Evolutionary conservation across 148 eudicot species (phyloP).

Genomic region (Talinum fruticosum): DNA sequence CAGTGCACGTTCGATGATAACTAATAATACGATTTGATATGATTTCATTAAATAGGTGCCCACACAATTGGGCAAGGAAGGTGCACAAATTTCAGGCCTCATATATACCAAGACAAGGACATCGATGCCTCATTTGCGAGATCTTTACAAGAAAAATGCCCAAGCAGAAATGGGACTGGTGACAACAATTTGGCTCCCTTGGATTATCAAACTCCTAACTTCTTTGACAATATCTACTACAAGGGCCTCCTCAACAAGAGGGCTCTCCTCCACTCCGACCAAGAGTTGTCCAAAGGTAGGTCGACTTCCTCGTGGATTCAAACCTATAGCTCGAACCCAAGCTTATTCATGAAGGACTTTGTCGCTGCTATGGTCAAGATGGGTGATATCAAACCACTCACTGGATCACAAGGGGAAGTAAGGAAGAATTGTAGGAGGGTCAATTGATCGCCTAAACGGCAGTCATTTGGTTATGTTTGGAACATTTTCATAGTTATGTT

Average conservation of each 20-base stretch:
- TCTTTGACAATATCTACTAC: slow-evolving; percentile 31
- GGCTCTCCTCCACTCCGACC: slow-evolving; percentile 33
- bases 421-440: slow-evolving; percentile 27
- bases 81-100: slow-evolving; percentile 28
- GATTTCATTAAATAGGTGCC: slow-evolving; percentile 15
- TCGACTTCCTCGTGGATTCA: slow-evolving; percentile 23
- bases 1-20: background rate
- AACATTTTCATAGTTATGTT: no score
- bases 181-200: slow-evolving; percentile 30
- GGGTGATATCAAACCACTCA: slow-evolving; percentile 35
- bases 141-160: slow-evolving; percentile 23
- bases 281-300: slow-evolving; percentile 24
- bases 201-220: slow-evolving; percentile 23
- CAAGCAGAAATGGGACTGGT: slow-evolving; percentile 20
- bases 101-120: slow-evolving; percentile 36
- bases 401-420: slow-evolving; percentile 32
- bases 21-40: background rate
- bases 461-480: no score
- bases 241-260: slow-evolving; percentile 18
- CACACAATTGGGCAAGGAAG: slow-evolving; percentile 43
- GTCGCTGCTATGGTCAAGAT: slow-evolving; percentile 33
- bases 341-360: slow-evolving; percentile 26
- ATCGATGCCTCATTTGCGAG: slow-evolving; percentile 27
- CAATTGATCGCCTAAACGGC: background rate
- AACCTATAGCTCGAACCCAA: slow-evolving; percentile 17